Evolutionary conservation across 1,284 basidiomycete genomes (phyloP), one percentile per base, ranked within the genome.

Genomic region (Rhodotorula sp.): DNA sequence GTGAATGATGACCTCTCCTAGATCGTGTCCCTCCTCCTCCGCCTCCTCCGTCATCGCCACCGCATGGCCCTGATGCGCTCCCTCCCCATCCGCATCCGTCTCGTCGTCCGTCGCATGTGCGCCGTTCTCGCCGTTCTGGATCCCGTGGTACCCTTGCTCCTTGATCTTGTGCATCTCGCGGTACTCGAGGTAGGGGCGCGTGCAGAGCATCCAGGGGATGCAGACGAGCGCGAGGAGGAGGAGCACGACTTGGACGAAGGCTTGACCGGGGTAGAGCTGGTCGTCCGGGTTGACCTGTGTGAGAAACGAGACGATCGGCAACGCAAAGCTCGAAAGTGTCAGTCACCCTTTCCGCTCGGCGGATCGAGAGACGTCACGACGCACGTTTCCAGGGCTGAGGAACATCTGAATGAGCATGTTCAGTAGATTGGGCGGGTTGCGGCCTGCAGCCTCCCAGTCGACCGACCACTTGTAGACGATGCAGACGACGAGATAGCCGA

Each of bases 381-480:
- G 58, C 20, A 72, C 85, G 3, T 82, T 86, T 1, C 93, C 94
- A 13, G 94, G 94, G 5, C 87, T 86, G 70, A 97, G 83, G 84
- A 96, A 94, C 92, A 97, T 95, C 75, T 85, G 85, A 80, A 97
- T 97, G 72, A 96, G 84, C 92, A 95, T 94, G 84, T 93, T 95
- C 78, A 99, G 84, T 68, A 99, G 84, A 59, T 91, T 92, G 1
- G 95, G 96, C 6, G 95, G 92, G 58, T 84, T 83, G 18, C 86
- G 87, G 48, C 79, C 79, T 13, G 86, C 79, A 18, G 88, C 85
- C 69, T 84, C 84, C 95, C 96, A 99, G 82, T 99, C 91, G 67
- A 93, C 85, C 51, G 87, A 86, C 95, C 95, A 99, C 81, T 99
- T 99, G 88, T 95, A 95, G 37, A 99, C 81, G 81, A 99, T 97